A percentile compares a stretch with the other conserved stretches of the same genome.
These are phyloP conservation scores for Mollisiaceae sp. DNA, from an alignment of 2,329 filamentous ascomycete genomes.

Conservation along the genomic window DNA sequence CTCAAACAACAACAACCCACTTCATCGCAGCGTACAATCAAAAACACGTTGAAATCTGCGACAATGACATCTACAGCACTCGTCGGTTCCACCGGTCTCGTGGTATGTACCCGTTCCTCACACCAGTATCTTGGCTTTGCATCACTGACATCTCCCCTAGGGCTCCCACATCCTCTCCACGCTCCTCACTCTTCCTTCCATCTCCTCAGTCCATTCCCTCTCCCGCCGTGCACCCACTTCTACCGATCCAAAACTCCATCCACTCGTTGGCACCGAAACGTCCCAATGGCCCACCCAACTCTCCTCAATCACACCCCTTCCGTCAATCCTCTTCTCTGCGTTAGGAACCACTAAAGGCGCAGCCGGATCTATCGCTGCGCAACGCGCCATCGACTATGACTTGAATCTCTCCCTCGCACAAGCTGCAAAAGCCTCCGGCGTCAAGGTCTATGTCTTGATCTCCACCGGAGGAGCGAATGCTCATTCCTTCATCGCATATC, in stretches of 20 bases:
- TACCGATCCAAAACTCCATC: slow-evolving; percentile 61
- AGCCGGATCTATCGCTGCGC: slow-evolving; percentile 77
- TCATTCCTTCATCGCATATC: slow-evolving; percentile 59
- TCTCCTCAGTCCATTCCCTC: slow-evolving; percentile 61
- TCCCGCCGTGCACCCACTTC: slow-evolving; percentile 66
- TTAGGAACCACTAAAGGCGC: slow-evolving; percentile 79
- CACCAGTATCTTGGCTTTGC: neutral
- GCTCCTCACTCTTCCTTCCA: slow-evolving; percentile 60
- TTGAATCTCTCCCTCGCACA: slow-evolving; percentile 80
- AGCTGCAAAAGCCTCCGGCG: slow-evolving; percentile 74
- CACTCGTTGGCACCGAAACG: slow-evolving; percentile 71
- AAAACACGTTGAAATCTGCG: neutral
- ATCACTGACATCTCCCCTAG: slow-evolving; percentile 28
- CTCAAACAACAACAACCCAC: neutral
- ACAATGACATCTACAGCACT: slow-evolving; percentile 52
- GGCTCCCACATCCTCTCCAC: slow-evolving; percentile 76
- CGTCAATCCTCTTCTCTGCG: slow-evolving; percentile 73
- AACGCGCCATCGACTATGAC: slow-evolving; percentile 88
- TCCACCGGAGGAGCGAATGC: slow-evolving; percentile 51
- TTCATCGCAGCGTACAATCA: neutral
- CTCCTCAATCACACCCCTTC: slow-evolving; percentile 56
- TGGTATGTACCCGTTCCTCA: slow-evolving; percentile 45
- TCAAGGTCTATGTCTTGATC: slow-evolving; percentile 64
- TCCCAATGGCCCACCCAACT: slow-evolving; percentile 70
- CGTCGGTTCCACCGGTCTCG: slow-evolving; percentile 54